Evolutionary conservation across 495 filamentous ascomycete species (phyloP).

Genomic region (Rhizodiscina lignyota): DNA sequence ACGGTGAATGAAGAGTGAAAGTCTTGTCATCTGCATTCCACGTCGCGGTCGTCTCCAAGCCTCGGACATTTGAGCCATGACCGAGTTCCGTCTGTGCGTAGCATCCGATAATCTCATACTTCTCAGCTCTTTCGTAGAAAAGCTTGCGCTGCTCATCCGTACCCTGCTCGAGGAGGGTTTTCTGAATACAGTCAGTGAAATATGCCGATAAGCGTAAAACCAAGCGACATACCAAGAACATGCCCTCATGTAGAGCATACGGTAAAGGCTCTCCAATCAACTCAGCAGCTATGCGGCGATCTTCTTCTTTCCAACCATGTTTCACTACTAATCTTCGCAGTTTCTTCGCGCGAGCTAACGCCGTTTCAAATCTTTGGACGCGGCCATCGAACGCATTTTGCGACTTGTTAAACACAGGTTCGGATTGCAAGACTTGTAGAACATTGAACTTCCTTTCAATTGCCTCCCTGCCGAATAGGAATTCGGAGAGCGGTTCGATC

Average conservation of each 20-base stretch:
- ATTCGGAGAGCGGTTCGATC: no score
- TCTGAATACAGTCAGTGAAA: conserved; percentile 17
- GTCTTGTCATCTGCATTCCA: conserved; percentile 52
- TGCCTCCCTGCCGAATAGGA: conserved; percentile 41
- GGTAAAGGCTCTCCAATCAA: conserved; percentile 50
- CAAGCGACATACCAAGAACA: conserved; percentile 44
- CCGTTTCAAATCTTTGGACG: conserved; percentile 43
- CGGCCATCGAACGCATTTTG: conserved; percentile 50
- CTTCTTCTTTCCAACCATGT: conserved; percentile 46
- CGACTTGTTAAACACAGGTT: conserved; percentile 52
- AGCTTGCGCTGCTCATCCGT: conserved; percentile 51
- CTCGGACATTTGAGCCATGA: conserved; percentile 59
- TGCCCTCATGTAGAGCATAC: conserved; percentile 48
- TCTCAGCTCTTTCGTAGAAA: conserved; percentile 45
- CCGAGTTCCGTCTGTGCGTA: conserved; percentile 66
- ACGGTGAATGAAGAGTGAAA: conserved; percentile 51
- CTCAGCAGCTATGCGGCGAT: conserved; percentile 38
- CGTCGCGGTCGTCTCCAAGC: conserved; percentile 55
- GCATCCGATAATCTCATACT: conserved; percentile 54
- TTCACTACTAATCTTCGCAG: conserved; percentile 43
- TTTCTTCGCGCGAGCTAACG: conserved; percentile 47
- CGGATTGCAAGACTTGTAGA: conserved; percentile 35
- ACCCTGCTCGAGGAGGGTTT: conserved; percentile 52
- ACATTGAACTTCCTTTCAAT: conserved; percentile 36
- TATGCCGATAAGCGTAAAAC: background rate